Base-by-base conservation (phyloP, 257 asterid species). In the Nicotiana tabacum region DNA sequence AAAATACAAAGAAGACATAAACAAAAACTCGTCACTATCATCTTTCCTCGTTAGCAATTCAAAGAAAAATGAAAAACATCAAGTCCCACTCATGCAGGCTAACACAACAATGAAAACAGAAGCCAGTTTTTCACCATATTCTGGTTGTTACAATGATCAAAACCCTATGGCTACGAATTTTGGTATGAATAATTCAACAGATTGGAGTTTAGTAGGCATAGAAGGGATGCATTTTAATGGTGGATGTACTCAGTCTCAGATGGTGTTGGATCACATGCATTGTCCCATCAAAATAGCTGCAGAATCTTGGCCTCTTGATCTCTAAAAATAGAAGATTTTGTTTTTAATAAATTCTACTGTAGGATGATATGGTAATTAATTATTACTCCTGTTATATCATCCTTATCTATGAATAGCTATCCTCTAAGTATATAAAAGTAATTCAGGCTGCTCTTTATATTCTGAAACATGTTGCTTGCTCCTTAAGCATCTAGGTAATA, bases 231-330 rank as follows among this genome's bases (percentile, higher is more conserved):
- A 69, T 37, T 69, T 33, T 43, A 43, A 43, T 43, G 48, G 48
- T 43, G 48, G 48, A 43, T 43, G 48, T 43, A 43, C 48, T 43
- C 48, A 43, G 48, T 43, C 48, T 7, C 48, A 43, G 86, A 76
- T 87, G 91, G 83, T 91, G 90, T 88, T 88, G 87, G 92, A 84
- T 81, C 76, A 66, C 76, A 56, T 16, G 61, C 1, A 67, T 67
- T 80, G 80, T 82, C 77, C 85, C 56, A 70, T 84, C 78, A 70
- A 60, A 80, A 78, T 72, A 83, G 77, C 86, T 84, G 78, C 78
- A 55, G 85, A 87, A 83, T 87, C 89, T 85, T 84, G 88, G 83
- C 87, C 84, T 60, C 24, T 86, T 68, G 69, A 84, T 84, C 83
- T 58, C 77, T 87, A 81, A 77, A 4, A 55, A 55, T 4, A 17